Conservation (phyloP, 345 rosid species). For the Corchorus olitorius region DNA sequence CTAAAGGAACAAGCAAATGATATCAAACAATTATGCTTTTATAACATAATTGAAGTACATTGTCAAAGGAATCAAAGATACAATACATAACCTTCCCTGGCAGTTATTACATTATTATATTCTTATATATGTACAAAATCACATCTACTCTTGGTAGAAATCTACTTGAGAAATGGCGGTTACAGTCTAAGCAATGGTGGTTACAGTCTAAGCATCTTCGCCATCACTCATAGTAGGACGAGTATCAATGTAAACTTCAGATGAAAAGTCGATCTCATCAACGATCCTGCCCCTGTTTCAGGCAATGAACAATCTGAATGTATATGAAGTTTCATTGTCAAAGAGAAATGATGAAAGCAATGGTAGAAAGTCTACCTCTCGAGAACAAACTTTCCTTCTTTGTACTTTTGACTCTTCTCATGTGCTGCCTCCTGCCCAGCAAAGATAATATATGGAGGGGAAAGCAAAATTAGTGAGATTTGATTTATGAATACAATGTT, state of each 20-base stretch:
- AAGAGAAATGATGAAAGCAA: not conserved
- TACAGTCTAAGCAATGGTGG: slow-evolving; percentile 24
- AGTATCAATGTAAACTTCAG: slow-evolving; percentile 61
- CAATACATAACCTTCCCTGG: not conserved
- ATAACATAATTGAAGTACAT: not conserved
- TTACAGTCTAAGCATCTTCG: slow-evolving; percentile 45
- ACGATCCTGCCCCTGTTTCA: slow-evolving; percentile 69
- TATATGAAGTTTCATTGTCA: not conserved
- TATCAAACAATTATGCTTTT: too few relatives aligned
- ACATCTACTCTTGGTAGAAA: not conserved
- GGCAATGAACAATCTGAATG: not conserved
- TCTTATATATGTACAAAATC: slow-evolving; percentile 3
- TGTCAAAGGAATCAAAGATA: not conserved
- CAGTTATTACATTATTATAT: slow-evolving; percentile 9
- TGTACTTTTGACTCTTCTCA: slow-evolving; percentile 73
- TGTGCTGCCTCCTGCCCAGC: slow-evolving; percentile 63
- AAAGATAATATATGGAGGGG: slow-evolving; percentile 7
- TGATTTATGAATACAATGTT: not conserved
- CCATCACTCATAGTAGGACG: slow-evolving; percentile 55
- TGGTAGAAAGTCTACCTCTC: slow-evolving; percentile 58
- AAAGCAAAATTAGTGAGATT: not conserved
- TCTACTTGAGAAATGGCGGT: not conserved
- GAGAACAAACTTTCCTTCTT: slow-evolving; percentile 80
- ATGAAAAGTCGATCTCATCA: slow-evolving; percentile 67
- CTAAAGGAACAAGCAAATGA: not conserved